Evolutionary conservation across 441 rosid species (phyloP).

Genomic region (Eruca vesicaria): DNA sequence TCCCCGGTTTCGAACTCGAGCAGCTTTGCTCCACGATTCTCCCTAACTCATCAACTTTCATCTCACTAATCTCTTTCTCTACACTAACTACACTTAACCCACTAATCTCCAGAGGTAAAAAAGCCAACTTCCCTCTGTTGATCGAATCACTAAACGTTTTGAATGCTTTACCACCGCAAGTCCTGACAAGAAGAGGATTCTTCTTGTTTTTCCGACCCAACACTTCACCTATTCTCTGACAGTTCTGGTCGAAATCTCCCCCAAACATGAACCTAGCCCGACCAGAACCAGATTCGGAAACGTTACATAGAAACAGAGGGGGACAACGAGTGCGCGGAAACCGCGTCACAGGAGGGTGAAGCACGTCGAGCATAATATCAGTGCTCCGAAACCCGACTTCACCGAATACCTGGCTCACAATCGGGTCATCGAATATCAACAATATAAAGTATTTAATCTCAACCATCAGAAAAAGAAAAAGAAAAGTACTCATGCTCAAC

Average conservation of each 20-base stretch:
- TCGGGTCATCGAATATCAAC: slow-evolving; percentile 88
- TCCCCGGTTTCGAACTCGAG: slow-evolving; percentile 36
- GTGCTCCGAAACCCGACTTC: slow-evolving; percentile 82
- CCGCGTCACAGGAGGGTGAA: slow-evolving; percentile 57
- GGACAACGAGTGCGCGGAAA: slow-evolving; percentile 47
- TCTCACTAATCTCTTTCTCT: slow-evolving; percentile 44
- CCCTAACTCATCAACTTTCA: slow-evolving; percentile 44
- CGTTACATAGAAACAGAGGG: slow-evolving; percentile 55
- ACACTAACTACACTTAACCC: slow-evolving; percentile 45
- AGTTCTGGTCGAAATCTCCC: slow-evolving; percentile 50
- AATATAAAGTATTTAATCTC: slow-evolving; percentile 66
- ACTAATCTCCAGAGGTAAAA: slow-evolving; percentile 42
- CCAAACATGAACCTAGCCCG: slow-evolving; percentile 36
- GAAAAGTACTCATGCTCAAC: too few species aligned
- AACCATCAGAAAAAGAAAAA: too few species aligned
- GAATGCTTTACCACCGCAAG: slow-evolving; percentile 51
- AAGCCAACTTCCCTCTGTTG: slow-evolving; percentile 35
- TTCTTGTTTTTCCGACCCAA: slow-evolving; percentile 42
- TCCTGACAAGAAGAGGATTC: slow-evolving; percentile 63
- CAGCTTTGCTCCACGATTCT: slow-evolving; percentile 29
- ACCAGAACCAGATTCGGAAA: slow-evolving; percentile 43
- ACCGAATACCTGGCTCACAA: slow-evolving; percentile 71
- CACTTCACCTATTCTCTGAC: slow-evolving; percentile 55
- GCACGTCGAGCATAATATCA: slow-evolving; percentile 68
- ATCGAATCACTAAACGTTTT: slow-evolving; percentile 47